Conservation (phyloP, 2,329 filamentous ascomycete species). For the Talaromyces funiculosus region DNA sequence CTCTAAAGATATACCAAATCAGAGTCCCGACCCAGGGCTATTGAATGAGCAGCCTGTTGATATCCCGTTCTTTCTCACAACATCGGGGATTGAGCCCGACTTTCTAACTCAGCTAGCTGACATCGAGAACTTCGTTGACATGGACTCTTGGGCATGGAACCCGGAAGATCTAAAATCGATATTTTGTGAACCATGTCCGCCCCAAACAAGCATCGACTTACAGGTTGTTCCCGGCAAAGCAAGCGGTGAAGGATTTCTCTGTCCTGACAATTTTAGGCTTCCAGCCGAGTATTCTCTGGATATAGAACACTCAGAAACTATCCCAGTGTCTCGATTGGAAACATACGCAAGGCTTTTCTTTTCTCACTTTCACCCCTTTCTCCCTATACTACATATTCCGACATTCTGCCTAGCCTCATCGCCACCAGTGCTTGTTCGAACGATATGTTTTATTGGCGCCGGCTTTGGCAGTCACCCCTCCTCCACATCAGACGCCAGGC, state of each 20-base stretch:
- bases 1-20: not conserved
- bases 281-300: not conserved
- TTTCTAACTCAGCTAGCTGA: conserved; percentile 1
- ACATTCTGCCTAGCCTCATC: conserved; percentile 1
- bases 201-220: not conserved
- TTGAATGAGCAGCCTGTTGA: not conserved
- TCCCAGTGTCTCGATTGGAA: not conserved
- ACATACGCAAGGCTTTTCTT: not conserved
- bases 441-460: not conserved
- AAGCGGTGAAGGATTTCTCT: not conserved
- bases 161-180: not conserved
- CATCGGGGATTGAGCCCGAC: not conserved
- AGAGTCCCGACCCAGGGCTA: not conserved
- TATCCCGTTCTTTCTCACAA: not conserved
- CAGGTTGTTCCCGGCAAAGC: not conserved
- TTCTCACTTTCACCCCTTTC: not conserved
- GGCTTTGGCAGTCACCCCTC: not conserved
- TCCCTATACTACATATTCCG: not conserved
- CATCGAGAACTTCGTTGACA: not conserved
- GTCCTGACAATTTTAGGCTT: not conserved
- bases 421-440: not conserved
- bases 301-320: not conserved
- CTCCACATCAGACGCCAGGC: not conserved
- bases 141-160: not conserved
- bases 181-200: not conserved